These are phyloP conservation scores for Kluyveromyces siamensis DNA, from an alignment of 805 yeast genomes.

Conservation along the genomic window DNA sequence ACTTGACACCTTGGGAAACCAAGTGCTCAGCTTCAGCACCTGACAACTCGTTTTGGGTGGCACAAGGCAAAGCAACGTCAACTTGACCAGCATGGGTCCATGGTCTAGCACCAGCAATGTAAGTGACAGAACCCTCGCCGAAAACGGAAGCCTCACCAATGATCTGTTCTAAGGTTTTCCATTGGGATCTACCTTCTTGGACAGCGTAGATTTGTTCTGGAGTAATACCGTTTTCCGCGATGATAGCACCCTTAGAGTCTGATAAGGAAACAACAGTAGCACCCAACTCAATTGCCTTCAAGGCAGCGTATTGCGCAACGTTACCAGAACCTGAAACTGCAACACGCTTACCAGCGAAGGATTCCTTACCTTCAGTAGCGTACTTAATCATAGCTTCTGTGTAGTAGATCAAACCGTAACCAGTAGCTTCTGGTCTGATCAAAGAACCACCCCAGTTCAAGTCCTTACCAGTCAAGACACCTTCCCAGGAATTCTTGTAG, in stretches of 20 bases:
- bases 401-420: constrained; percentile 94
- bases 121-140: constrained; percentile 54
- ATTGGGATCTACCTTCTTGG: constrained; percentile 69
- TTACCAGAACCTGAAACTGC: constrained; percentile 98
- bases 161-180: constrained; percentile 65
- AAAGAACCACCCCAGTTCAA: constrained; percentile 98
- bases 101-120: constrained; percentile 91
- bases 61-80: constrained; percentile 95
- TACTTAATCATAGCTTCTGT: constrained; percentile 95
- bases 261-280: constrained; percentile 90
- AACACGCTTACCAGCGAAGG: constrained; percentile 87
- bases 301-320: constrained; percentile 98
- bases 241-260: constrained; percentile 87
- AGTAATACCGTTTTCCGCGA: constrained; percentile 75
- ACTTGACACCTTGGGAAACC: constrained; percentile 84
- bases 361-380: constrained; percentile 82
- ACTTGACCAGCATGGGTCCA: constrained; percentile 88
- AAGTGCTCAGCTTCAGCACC: constrained; percentile 95
- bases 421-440: constrained; percentile 99
- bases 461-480: constrained; percentile 97
- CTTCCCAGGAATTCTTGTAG: constrained; percentile 87
- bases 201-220: constrained; percentile 69
- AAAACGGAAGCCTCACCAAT: constrained; percentile 48
- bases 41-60: constrained; percentile 96
- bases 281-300: constrained; percentile 94